A percentile compares a stretch with the other conserved stretches of the same genome.
phyloP scores from a whole-genome alignment of 148 eudicot species.

The Fagopyrum homotropicum region DNA sequence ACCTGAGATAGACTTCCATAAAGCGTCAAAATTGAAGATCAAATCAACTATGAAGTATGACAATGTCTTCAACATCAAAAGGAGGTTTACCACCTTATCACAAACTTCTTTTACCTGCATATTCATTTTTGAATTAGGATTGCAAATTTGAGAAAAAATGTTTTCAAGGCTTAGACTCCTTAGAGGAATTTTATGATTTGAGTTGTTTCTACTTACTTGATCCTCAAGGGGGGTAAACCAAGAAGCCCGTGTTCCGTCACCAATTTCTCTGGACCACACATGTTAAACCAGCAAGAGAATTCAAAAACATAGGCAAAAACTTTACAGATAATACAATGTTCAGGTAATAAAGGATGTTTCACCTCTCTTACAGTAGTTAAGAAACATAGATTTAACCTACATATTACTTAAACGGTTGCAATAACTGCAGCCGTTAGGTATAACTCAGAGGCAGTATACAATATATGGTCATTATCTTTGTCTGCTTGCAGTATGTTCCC shows the following conservation, averaged over 20 bases:
- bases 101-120: conserved; percentile 78
- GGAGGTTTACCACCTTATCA: conserved; percentile 49
- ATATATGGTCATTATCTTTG: neutral
- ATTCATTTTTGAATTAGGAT: neutral
- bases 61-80: neutral
- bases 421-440: neutral
- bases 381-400: neutral
- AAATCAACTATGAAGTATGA: neutral
- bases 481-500: neutral
- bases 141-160: neutral
- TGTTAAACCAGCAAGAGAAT: conserved; percentile 11
- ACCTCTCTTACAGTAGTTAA: neutral
- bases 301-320: neutral
- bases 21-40: neutral
- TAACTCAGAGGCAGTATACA: neutral
- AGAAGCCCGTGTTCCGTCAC: conserved; percentile 80
- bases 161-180: no score
- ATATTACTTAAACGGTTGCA: neutral
- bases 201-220: conserved; percentile 39
- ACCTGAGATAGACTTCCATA: conserved; percentile 39
- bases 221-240: conserved; percentile 84
- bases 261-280: conserved; percentile 59
- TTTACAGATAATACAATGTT: neutral
- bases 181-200: neutral
- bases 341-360: neutral